phyloP scores from a whole-genome alignment of 441 rosid species.

The Syzygium syzygioides region DNA sequence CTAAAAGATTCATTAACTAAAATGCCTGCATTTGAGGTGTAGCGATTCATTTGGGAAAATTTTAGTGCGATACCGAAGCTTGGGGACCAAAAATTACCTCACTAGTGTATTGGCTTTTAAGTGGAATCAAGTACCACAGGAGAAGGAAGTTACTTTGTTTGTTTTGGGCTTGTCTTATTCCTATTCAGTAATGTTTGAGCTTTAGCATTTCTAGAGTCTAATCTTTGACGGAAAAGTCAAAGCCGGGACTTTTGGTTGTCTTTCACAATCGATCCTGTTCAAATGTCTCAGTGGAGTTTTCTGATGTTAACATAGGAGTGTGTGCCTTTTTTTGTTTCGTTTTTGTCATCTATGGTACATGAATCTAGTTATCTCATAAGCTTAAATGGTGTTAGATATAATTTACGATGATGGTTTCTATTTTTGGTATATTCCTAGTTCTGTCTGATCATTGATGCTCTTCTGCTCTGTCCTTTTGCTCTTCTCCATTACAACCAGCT shows the following conservation, averaged over 20 bases:
- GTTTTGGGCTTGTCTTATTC: neutral
- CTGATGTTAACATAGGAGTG: neutral
- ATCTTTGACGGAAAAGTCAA: neutral
- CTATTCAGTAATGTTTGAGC: neutral
- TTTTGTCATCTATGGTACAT: neutral
- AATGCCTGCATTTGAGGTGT: neutral
- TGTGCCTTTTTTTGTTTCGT: neutral
- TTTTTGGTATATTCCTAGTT: neutral
- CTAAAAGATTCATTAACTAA: neutral
- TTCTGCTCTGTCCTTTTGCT: neutral
- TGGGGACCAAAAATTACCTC: neutral
- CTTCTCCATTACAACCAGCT: neutral
- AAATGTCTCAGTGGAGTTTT: neutral
- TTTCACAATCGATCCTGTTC: neutral
- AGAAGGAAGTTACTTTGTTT: neutral
- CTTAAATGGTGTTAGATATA: neutral
- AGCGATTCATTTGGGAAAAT: neutral
- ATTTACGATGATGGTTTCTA: neutral
- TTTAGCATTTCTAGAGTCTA: neutral
- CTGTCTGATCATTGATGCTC: neutral
- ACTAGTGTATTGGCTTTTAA: neutral
- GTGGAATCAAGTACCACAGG: neutral
- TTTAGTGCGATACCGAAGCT: neutral
- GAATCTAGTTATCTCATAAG: neutral
- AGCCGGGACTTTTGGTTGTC: neutral